Conservation (phyloP, 768 basidiomycete species). For the Lentinula boryana region DNA sequence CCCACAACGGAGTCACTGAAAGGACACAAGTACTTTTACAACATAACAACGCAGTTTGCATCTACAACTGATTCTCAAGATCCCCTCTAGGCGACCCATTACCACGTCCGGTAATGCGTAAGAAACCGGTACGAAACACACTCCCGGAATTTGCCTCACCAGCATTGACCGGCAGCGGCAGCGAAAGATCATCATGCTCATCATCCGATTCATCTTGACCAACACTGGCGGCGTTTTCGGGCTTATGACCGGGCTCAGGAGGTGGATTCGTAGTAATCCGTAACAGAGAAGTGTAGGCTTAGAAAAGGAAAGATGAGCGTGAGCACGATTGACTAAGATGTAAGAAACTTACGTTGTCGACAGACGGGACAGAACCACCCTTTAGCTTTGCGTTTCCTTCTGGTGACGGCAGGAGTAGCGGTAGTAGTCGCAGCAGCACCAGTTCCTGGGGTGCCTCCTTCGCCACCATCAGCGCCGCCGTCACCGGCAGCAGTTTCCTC, state of each 20-base stretch:
- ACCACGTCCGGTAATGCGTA: neutral
- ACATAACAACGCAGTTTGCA: neutral
- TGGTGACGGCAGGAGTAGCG: conserved; percentile 15
- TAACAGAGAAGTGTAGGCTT: conserved; percentile 85
- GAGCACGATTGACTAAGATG: neutral
- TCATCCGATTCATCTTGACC: conserved; percentile 2
- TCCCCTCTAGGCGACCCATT: neutral
- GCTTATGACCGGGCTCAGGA: conserved; percentile 20
- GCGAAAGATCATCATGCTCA: neutral
- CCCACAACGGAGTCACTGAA: neutral
- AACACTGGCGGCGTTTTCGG: neutral
- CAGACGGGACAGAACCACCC: conserved; percentile 98
- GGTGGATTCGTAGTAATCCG: conserved; percentile 72
- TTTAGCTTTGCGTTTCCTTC: conserved; percentile 89
- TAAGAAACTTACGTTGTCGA: conserved; percentile 70
- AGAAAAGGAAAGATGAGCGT: conserved; percentile 3
- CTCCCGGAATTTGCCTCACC: neutral
- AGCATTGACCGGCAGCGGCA: neutral
- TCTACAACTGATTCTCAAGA: conserved; percentile 4
- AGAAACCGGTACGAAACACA: neutral
- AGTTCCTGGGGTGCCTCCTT: conserved; percentile 13
- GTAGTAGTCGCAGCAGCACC: neutral
- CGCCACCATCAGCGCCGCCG: conserved; percentile 18
- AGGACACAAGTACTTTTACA: neutral
- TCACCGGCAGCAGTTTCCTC: conserved; percentile 25